Evolutionary conservation across 2,329 filamentous ascomycete genomes (phyloP).

Genomic region (Penicillium sp.): DNA sequence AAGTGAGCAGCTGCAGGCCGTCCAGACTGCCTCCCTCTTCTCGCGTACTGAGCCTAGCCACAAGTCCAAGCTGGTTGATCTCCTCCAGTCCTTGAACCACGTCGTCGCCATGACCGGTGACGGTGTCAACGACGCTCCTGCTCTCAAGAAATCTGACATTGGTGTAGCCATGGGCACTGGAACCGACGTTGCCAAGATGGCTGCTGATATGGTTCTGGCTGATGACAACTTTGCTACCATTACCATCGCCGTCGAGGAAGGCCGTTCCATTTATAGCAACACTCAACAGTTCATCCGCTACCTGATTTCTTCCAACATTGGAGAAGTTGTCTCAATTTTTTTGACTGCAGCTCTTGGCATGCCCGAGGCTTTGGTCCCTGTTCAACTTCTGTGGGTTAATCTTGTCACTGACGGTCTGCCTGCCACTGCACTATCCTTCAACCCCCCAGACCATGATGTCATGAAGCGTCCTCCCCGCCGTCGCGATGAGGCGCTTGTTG

Average conservation of each 20-base stretch:
- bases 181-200: conserved; percentile 94
- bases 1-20: conserved; percentile 76
- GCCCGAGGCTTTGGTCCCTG: conserved; percentile 94
- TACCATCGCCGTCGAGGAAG: conserved; percentile 92
- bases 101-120: conserved; percentile 99
- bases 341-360: conserved; percentile 93
- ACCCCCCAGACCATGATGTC: conserved; percentile 96
- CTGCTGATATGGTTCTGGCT: conserved; percentile 96
- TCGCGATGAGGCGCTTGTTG: conserved; percentile 87
- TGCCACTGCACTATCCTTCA: conserved; percentile 94
- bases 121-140: conserved; percentile 96
- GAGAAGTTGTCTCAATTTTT: conserved; percentile 98
- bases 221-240: conserved; percentile 99
- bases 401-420: conserved; percentile 96
- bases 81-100: conserved; percentile 87
- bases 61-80: conserved; percentile 96
- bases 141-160: conserved; percentile 97
- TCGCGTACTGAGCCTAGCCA: conserved; percentile 93
- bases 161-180: conserved; percentile 98
- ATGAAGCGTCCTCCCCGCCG: conserved; percentile 91
- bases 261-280: conserved; percentile 98
- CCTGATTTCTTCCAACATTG: conserved; percentile 98
- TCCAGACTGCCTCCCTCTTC: conserved; percentile 83
- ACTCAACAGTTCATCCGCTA: conserved; percentile 99
- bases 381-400: conserved; percentile 98